phyloP scores from a whole-genome alignment of 2,329 filamentous ascomycete genomes.

The Ceratocystis cacaofunesta region DNA sequence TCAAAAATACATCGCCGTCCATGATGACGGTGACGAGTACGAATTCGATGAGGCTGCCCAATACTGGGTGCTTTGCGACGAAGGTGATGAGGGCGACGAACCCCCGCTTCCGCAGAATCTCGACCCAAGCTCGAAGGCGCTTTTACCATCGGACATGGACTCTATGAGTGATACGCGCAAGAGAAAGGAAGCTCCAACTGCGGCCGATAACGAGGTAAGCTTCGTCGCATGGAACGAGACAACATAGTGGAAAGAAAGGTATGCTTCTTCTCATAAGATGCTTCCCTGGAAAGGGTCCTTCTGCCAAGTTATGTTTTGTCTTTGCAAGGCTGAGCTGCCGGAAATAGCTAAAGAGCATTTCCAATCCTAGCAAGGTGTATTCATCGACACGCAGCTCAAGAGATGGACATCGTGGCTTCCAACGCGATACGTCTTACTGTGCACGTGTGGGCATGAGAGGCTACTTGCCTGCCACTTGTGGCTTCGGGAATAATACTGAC shows the following conservation, averaged over 20 bases:
- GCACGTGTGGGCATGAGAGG: not conserved
- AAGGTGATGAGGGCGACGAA: constrained; percentile 27
- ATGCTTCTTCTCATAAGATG: not conserved
- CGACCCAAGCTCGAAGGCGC: not conserved
- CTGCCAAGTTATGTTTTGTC: not conserved
- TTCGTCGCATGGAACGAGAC: constrained; percentile 18
- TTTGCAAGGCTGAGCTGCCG: not conserved
- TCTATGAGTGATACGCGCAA: constrained; percentile 22
- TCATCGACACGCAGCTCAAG: not conserved
- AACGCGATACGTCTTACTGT: not conserved
- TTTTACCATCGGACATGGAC: not conserved
- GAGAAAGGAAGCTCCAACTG: constrained; percentile 28
- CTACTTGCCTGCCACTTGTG: not conserved
- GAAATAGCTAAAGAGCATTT: not conserved
- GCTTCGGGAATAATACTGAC: constrained; percentile 16
- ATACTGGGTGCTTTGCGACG: constrained; percentile 52
- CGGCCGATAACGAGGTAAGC: constrained; percentile 31
- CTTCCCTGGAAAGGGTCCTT: not conserved
- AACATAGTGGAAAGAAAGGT: not conserved
- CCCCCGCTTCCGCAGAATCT: constrained; percentile 18
- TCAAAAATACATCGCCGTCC: constrained; percentile 69
- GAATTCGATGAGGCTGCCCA: constrained; percentile 59
- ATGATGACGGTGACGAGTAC: constrained; percentile 71
- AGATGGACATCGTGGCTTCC: not conserved
- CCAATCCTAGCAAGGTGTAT: not conserved